These are phyloP conservation scores for Pichia sp. DNA, from an alignment of 1,139 yeast genomes.

Conservation along the genomic window DNA sequence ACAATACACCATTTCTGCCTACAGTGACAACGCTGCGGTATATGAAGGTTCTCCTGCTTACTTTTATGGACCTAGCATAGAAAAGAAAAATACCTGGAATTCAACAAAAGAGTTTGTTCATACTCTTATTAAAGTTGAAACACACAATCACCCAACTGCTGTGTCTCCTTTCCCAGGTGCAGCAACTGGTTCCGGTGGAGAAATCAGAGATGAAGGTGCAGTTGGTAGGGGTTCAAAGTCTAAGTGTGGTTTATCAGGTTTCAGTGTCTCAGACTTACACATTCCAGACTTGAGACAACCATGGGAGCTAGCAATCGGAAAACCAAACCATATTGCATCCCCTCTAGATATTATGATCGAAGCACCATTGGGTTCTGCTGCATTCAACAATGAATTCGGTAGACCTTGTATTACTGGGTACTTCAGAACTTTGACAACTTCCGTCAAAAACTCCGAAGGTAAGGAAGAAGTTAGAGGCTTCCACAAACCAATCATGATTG, in stretches of 20 bases:
- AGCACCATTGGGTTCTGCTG: slow-evolving; percentile 97
- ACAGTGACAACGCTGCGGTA: slow-evolving; percentile 98
- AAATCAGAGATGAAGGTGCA: slow-evolving; percentile 99
- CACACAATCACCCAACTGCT: slow-evolving; percentile 99
- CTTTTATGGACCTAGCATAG: slow-evolving; percentile 71
- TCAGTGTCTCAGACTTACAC: slow-evolving; percentile 82
- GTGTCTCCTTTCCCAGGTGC: slow-evolving; percentile 99
- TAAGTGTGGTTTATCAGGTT: slow-evolving; percentile 94
- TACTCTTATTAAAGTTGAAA: slow-evolving; percentile 91
- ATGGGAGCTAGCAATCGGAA: slow-evolving; percentile 89
- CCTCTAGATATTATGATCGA: slow-evolving; percentile 92
- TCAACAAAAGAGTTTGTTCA: slow-evolving; percentile 76
- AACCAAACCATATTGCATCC: slow-evolving; percentile 90
- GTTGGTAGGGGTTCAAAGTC: slow-evolving; percentile 98
- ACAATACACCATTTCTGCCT: slow-evolving; percentile 84
- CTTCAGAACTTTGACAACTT: slow-evolving; percentile 89
- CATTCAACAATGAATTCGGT: slow-evolving; percentile 97
- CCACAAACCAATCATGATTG: slow-evolving; percentile 98
- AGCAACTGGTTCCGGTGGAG: slow-evolving; percentile 99
- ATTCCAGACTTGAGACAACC: slow-evolving; percentile 87
- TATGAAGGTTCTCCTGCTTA: slow-evolving; percentile 78
- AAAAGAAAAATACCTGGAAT: slow-evolving; percentile 61
- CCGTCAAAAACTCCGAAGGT: slow-evolving; percentile 57
- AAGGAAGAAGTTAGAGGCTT: slow-evolving; percentile 83
- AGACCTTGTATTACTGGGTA: slow-evolving; percentile 97